Conservation (phyloP, 768 basidiomycete species). For the Strobilomyces dryophilus region DNA sequence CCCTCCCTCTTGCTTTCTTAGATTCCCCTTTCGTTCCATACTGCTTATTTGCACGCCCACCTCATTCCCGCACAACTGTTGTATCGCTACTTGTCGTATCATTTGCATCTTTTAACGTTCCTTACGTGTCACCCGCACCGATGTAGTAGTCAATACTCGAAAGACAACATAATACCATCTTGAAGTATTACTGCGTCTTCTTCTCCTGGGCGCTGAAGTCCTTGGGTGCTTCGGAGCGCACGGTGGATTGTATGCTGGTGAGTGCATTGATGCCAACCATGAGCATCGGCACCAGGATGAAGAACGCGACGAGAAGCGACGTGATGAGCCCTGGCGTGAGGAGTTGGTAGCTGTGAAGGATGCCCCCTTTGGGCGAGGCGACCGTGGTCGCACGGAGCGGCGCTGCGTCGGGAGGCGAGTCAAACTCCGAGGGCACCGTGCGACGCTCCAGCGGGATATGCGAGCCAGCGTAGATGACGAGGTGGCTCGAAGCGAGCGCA, state of each 20-base stretch:
- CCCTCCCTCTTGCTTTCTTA: slow-evolving; percentile 7
- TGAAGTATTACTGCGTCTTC: slow-evolving; percentile 61
- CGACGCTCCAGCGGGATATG: slow-evolving; percentile 39
- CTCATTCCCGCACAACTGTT: slow-evolving; percentile 20
- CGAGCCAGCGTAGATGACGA: slow-evolving; percentile 65
- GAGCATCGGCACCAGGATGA: slow-evolving; percentile 64
- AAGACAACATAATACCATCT: slow-evolving; percentile 17
- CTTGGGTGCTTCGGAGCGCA: slow-evolving; percentile 60
- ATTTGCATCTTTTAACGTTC: slow-evolving; percentile 23
- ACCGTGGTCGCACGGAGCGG: slow-evolving; percentile 29
- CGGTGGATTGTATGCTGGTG: slow-evolving; percentile 68
- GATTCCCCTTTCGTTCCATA: slow-evolving; percentile 6
- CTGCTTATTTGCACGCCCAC: slow-evolving; percentile 9
- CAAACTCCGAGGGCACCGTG: slow-evolving; percentile 33
- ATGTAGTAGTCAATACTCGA: slow-evolving; percentile 20
- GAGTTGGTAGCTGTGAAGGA: slow-evolving; percentile 71
- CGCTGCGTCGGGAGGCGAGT: slow-evolving; percentile 22
- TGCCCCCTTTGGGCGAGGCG: slow-evolving; percentile 45
- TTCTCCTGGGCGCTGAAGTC: slow-evolving; percentile 65
- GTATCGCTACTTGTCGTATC: slow-evolving; percentile 28
- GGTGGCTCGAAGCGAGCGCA: slow-evolving; percentile 50
- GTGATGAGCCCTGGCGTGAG: slow-evolving; percentile 74
- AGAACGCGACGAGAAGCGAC: slow-evolving; percentile 57
- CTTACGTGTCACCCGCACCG: slow-evolving; percentile 11
- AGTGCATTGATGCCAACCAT: slow-evolving; percentile 62